Percentiles rank a stretch among this genome's conserved stretches.
Conservation (phyloP, 2,329 filamentous ascomycete species). For the Aureobasidium sp. region DNA sequence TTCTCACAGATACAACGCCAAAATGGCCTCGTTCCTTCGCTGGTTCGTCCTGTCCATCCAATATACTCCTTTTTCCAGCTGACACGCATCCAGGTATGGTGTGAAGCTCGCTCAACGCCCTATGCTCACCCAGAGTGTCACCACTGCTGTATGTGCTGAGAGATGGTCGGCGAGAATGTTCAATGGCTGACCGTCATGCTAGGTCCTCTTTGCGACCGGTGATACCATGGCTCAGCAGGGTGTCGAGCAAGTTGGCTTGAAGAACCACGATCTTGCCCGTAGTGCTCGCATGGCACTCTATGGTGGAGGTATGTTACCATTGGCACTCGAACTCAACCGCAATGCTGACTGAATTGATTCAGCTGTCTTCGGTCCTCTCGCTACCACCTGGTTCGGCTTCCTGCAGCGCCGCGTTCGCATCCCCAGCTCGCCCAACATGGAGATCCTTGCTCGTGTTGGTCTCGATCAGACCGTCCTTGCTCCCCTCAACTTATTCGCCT, state of each 20-base stretch:
- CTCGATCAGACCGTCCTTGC: conserved; percentile 78
- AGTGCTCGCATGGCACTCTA: conserved; percentile 74
- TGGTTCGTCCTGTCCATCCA: background rate
- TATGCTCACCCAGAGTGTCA: conserved; percentile 81
- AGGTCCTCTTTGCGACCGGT: conserved; percentile 83
- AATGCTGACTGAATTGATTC: conserved; percentile 13
- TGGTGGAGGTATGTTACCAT: conserved; percentile 54
- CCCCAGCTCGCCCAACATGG: conserved; percentile 52
- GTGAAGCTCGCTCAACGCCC: conserved; percentile 69
- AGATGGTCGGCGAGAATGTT: conserved; percentile 5
- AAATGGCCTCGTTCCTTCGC: conserved; percentile 7
- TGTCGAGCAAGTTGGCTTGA: conserved; percentile 69
- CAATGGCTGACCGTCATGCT: background rate
- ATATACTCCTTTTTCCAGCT: background rate
- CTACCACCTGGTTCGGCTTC: conserved; percentile 77
- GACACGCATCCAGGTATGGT: conserved; percentile 60
- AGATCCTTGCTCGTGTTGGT: conserved; percentile 68
- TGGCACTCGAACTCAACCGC: background rate
- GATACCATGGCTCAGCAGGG: conserved; percentile 86
- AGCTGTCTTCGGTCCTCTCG: conserved; percentile 80
- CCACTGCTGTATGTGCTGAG: conserved; percentile 54
- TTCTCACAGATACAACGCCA: background rate
- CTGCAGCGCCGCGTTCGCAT: conserved; percentile 61
- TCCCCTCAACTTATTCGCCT: conserved; percentile 70
- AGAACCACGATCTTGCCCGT: conserved; percentile 61